Base-by-base conservation (phyloP, 805 yeast genomes). In the Barnettozyma wickerhamii region DNA sequence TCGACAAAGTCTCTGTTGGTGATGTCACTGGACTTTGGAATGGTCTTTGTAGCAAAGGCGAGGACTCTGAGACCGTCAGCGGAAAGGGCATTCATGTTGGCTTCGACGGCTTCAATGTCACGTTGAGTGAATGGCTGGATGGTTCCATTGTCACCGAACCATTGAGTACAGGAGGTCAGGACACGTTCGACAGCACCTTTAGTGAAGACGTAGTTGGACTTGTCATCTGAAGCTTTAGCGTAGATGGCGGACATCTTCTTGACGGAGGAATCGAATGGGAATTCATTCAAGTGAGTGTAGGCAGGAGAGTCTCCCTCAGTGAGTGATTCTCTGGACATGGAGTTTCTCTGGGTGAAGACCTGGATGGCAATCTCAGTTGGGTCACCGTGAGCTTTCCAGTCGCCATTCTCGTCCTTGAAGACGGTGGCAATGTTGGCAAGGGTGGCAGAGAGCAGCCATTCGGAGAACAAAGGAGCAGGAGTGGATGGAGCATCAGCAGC, bases 321-420 rank as follows among this genome's bases (percentile, higher is more conserved):
- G 46, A 72, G 55, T 9, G 49, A 50, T 13, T 66, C 65, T 52
- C 84, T 71, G 17, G 72, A 70, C 45, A 63, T 67, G 21, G 71
- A 72, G 46, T 81, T 64, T 52, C 89, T 74, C 10, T 79, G 64
- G 18, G 81, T 73, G 55, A 83, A 84, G 0, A 86, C 91, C 55
- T 85, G 91, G 46, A 87, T 81, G 4, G 95, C 95, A 53, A 84
- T 80, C 64, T 87, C 95, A 3, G 95, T 87, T 31, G 95, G 91
- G 56, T 87, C 95, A 45, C 95, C 95, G 56, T 79, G 81, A 10
- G 88, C 89, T 51, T 74, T 76, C 95, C 95, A 86, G 7, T 59
- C 62, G 4, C 52, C 57, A 13, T 61, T 46, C 12, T 70, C 74
- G 15, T 72, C 72, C 49, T 72, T 65, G 46, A 71, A 74, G 3